Conservation (phyloP, 768 basidiomycete genomes). For the Trametes cingulata region DNA sequence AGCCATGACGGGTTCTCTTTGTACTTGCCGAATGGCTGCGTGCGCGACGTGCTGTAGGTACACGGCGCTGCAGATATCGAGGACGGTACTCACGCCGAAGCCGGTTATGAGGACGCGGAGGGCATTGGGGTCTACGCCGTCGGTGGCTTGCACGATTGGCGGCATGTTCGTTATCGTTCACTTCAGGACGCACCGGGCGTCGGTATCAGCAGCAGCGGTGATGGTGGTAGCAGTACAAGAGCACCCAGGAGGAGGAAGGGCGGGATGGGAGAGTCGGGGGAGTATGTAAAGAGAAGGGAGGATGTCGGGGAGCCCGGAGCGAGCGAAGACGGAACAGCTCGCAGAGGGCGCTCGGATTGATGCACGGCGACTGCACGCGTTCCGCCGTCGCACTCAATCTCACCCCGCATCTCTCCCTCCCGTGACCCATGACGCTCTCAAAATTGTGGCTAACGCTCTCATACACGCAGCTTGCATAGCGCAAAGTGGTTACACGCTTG, state of each 20-base stretch:
- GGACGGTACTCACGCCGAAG: conserved; percentile 47
- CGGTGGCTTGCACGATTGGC: conserved; percentile 25
- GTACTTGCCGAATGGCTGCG: conserved; percentile 28
- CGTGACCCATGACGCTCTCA: background rate
- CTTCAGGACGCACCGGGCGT: background rate
- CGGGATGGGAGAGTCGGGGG: background rate
- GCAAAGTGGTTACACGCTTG: background rate
- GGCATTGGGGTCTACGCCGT: conserved; percentile 34
- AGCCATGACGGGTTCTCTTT: conserved; percentile 68
- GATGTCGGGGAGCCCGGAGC: background rate
- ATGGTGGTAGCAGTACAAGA: background rate
- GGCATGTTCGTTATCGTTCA: conserved; percentile 31
- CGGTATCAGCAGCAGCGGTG: background rate
- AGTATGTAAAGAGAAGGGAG: background rate
- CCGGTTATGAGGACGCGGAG: conserved; percentile 52
- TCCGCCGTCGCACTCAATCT: background rate
- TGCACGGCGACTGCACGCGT: background rate
- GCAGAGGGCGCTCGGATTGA: conserved; percentile 4
- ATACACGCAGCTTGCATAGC: background rate
- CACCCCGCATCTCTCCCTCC: background rate
- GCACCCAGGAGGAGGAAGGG: background rate
- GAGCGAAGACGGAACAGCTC: background rate
- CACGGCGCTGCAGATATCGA: background rate
- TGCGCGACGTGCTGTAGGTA: background rate
- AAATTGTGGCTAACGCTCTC: background rate